phyloP scores from a whole-genome alignment of 2,329 filamentous ascomycete species.

The Paraconiothyrium brasiliense region DNA sequence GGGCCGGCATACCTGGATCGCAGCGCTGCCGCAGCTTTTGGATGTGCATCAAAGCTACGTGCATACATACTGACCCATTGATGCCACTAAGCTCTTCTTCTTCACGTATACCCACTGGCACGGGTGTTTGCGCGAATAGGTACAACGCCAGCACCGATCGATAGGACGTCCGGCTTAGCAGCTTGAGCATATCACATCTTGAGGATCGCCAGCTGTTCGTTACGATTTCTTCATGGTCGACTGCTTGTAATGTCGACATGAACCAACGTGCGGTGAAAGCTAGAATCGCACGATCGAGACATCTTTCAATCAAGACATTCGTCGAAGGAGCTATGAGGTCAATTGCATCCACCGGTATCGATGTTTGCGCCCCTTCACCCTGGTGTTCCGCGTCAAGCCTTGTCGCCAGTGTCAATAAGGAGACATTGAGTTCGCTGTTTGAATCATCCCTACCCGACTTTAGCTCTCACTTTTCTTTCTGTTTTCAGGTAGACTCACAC shows the following conservation, averaged over 20 bases:
- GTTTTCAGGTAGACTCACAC: slow-evolving; percentile 13
- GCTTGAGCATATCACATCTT: slow-evolving; percentile 24
- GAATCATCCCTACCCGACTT: background rate
- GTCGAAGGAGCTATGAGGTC: background rate
- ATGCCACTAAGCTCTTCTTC: slow-evolving; percentile 24
- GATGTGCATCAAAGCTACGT: slow-evolving; percentile 22
- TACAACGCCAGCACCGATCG: slow-evolving; percentile 23
- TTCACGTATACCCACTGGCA: slow-evolving; percentile 18
- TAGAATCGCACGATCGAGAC: background rate
- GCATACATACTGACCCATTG: slow-evolving; percentile 19
- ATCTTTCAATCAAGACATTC: background rate
- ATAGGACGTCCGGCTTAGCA: slow-evolving; percentile 22
- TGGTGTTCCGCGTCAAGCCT: background rate
- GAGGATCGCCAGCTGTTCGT: slow-evolving; percentile 17
- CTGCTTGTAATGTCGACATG: background rate
- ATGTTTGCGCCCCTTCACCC: background rate
- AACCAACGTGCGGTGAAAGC: slow-evolving; percentile 8
- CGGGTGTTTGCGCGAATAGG: slow-evolving; percentile 20
- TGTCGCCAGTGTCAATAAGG: background rate
- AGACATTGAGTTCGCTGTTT: background rate
- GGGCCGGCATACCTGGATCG: background rate
- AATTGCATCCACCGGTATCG: background rate
- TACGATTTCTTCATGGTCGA: background rate
- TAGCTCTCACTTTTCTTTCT: no score
- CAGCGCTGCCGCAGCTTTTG: slow-evolving; percentile 20